A percentile compares a stretch with the other conserved stretches of the same genome.
Evolutionary conservation across 345 rosid genomes (phyloP).

Genomic region (Gossypium turneri): DNA sequence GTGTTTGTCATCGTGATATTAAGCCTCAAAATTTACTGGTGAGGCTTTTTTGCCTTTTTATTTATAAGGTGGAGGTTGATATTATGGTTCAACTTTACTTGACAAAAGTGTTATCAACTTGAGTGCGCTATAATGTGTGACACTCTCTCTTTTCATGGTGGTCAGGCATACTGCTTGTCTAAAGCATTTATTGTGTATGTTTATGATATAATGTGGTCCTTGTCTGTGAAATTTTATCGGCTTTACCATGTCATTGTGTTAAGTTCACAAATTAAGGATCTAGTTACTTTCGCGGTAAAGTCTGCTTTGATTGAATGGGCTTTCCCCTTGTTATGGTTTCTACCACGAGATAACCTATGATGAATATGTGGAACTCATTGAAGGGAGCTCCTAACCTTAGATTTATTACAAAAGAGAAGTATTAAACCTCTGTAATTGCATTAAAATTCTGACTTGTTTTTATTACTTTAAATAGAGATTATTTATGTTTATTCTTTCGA

Average conservation of each 20-base stretch:
- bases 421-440: too few relatives aligned
- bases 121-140: not conserved
- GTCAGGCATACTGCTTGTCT: not conserved
- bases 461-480: too few relatives aligned
- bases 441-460: too few relatives aligned
- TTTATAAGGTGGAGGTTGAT: not conserved
- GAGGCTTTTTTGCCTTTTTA: slow-evolving; percentile 26
- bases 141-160: not conserved
- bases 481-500: too few relatives aligned
- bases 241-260: not conserved
- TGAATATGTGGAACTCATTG: too few relatives aligned
- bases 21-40: slow-evolving; percentile 98
- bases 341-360: too few relatives aligned
- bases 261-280: too few relatives aligned
- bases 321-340: too few relatives aligned
- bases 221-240: not conserved
- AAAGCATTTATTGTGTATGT: not conserved
- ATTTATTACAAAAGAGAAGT: too few relatives aligned
- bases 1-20: slow-evolving; percentile 97
- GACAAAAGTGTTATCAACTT: not conserved
- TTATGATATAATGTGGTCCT: not conserved
- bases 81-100: not conserved
- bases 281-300: too few relatives aligned
- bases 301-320: too few relatives aligned
- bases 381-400: too few relatives aligned